phyloP scores from a whole-genome alignment of 352 stramenopile species.

The Phytophthora aleatoria region DNA sequence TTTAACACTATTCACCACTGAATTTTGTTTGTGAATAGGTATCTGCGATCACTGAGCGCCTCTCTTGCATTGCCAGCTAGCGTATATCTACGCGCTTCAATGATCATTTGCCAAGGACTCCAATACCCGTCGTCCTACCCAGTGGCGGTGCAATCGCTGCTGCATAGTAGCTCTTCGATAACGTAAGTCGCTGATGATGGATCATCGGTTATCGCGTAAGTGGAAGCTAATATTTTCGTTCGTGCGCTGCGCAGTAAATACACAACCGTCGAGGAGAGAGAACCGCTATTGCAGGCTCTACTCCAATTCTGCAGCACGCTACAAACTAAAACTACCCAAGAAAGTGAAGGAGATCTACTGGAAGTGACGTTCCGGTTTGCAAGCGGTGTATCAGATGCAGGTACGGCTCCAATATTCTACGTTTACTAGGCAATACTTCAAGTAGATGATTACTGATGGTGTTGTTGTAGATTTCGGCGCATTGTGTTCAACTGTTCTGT shows the following conservation, averaged over 20 bases:
- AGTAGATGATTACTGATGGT: background rate
- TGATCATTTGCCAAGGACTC: conserved; percentile 56
- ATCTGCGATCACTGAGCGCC: conserved; percentile 61
- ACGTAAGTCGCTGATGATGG: conserved; percentile 34
- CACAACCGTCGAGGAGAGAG: conserved; percentile 55
- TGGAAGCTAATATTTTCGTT: conserved; percentile 2
- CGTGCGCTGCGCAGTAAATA: conserved; percentile 55
- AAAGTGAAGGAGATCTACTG: conserved; percentile 54
- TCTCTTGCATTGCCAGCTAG: conserved; percentile 56
- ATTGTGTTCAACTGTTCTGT: conserved; percentile 60
- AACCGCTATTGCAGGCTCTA: conserved; percentile 44
- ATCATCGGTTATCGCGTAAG: background rate
- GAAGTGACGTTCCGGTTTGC: conserved; percentile 68
- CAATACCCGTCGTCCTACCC: conserved; percentile 48
- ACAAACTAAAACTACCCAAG: conserved; percentile 18
- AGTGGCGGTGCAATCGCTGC: conserved; percentile 51
- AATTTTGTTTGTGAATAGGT: conserved; percentile 40
- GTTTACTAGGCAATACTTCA: conserved; percentile 1
- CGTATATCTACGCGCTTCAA: conserved; percentile 50
- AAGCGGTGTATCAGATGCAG: conserved; percentile 44
- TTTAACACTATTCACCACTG: background rate
- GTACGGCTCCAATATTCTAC: conserved; percentile 33
- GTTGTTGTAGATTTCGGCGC: conserved; percentile 45
- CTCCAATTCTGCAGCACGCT: conserved; percentile 28
- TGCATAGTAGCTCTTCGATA: conserved; percentile 55